Conservation (phyloP, 2,329 filamentous ascomycete genomes). For the Pyrenophora teres region DNA sequence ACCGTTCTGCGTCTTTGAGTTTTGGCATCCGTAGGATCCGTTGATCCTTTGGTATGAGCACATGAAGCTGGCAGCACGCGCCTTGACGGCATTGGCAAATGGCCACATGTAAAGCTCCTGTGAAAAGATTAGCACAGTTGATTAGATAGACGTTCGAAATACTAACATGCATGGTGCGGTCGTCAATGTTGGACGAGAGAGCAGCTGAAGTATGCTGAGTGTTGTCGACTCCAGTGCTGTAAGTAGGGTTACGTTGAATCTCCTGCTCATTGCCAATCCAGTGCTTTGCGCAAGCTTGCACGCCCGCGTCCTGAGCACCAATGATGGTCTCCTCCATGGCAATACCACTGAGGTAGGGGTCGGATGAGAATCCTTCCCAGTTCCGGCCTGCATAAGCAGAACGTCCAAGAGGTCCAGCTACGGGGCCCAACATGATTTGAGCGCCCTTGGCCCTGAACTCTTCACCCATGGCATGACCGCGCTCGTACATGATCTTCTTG, state of each 20-base stretch:
- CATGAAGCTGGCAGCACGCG: slow-evolving; percentile 65
- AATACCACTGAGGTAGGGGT: slow-evolving; percentile 53
- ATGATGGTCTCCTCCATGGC: slow-evolving; percentile 48
- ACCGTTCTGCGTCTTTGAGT: slow-evolving; percentile 53
- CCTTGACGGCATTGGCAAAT: slow-evolving; percentile 65
- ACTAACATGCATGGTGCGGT: slow-evolving; percentile 62
- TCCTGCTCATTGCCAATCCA: slow-evolving; percentile 68
- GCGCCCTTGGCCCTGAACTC: slow-evolving; percentile 46
- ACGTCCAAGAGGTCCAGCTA: slow-evolving; percentile 52
- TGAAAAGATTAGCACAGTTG: too few relatives aligned
- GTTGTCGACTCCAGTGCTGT: slow-evolving; percentile 62
- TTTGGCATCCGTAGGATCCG: slow-evolving; percentile 45
- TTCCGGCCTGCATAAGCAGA: slow-evolving; percentile 50
- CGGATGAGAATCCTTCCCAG: slow-evolving; percentile 52
- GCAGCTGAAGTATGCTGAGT: slow-evolving; percentile 54
- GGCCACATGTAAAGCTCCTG: slow-evolving; percentile 68
- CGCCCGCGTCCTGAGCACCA: slow-evolving; percentile 50
- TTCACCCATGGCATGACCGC: slow-evolving; percentile 46
- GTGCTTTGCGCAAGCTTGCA: slow-evolving; percentile 56
- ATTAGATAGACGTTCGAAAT: too few relatives aligned
- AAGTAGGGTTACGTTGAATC: slow-evolving; percentile 47
- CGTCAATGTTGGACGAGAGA: slow-evolving; percentile 65
- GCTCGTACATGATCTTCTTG: slow-evolving; percentile 43
- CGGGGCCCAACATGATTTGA: slow-evolving; percentile 56
- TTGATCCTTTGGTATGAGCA: slow-evolving; percentile 55